Conservation (phyloP, 352 stramenopile species). For the Globisporangium abappressorium region DNA sequence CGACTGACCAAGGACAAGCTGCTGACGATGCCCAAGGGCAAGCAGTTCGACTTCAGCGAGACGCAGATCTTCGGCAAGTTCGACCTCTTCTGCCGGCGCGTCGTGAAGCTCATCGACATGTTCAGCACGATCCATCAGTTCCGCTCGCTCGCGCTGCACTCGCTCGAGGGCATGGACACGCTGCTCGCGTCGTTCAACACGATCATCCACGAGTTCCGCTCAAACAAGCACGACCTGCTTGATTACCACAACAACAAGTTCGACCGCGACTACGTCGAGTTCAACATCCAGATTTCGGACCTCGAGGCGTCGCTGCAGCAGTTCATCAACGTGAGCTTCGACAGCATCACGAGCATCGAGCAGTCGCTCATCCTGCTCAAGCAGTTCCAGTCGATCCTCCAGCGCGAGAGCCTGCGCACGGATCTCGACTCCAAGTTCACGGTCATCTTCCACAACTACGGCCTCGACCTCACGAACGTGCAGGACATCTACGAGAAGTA, state of each 20-base stretch:
- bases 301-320: constrained; percentile 86
- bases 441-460: constrained; percentile 92
- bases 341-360: constrained; percentile 88
- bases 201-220: constrained; percentile 78
- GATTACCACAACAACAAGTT: constrained; percentile 91
- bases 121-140: constrained; percentile 93
- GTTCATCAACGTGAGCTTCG: constrained; percentile 90
- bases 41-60: constrained; percentile 90
- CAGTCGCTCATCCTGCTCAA: constrained; percentile 82
- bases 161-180: constrained; percentile 89
- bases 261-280: constrained; percentile 92
- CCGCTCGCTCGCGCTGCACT: constrained; percentile 80
- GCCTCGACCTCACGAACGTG: constrained; percentile 79
- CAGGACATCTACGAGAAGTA: constrained; percentile 87
- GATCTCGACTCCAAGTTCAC: constrained; percentile 90
- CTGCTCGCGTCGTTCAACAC: constrained; percentile 76
- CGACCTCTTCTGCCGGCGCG: constrained; percentile 85
- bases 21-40: constrained; percentile 86
- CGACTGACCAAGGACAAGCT: constrained; percentile 87
- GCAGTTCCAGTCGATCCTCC: constrained; percentile 86
- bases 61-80: constrained; percentile 91
- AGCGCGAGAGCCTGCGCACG: constrained; percentile 74
- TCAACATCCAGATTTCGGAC: constrained; percentile 91
- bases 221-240: constrained; percentile 81
- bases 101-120: constrained; percentile 92